Percentiles rank a stretch among this genome's conserved stretches.
Conservation (phyloP, 2,329 filamentous ascomycete genomes). For the Apiospora saccharicola region DNA sequence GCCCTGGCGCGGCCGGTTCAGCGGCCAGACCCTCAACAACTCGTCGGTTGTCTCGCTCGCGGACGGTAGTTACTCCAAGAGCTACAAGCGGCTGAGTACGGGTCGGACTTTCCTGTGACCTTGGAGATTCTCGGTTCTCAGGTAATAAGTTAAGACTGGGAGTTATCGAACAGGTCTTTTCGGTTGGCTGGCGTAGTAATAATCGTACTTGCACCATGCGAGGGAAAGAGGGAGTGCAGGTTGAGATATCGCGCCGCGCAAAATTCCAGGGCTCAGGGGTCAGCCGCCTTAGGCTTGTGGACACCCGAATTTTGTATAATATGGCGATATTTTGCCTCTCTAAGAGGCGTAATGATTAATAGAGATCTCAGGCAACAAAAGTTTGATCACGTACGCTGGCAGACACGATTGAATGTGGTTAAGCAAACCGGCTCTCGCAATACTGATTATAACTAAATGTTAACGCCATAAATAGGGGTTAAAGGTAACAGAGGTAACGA, state of each 20-base stretch:
- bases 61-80: slow-evolving; percentile 31
- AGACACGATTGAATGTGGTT: not conserved
- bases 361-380: not conserved
- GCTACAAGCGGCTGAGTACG: slow-evolving; percentile 37
- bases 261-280: too few relatives aligned
- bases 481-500: not conserved
- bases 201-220: not conserved
- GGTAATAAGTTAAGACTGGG: not conserved
- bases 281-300: not conserved
- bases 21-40: slow-evolving; percentile 25
- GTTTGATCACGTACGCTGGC: too few relatives aligned
- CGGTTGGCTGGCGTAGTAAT: not conserved
- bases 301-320: not conserved
- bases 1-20: slow-evolving; percentile 40
- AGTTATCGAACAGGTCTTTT: too few relatives aligned
- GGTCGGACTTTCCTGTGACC: slow-evolving; percentile 26
- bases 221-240: not conserved
- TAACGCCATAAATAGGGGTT: too few relatives aligned
- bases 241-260: not conserved
- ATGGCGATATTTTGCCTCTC: not conserved
- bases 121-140: too few relatives aligned
- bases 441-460: too few relatives aligned
- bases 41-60: slow-evolving; percentile 24
- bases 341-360: not conserved
- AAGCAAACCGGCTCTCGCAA: not conserved